Evolutionary conservation across 164 flowering plant genomes (phyloP), one percentile per base, ranked within the genome.

Genomic region (Macadamia tetraphylla): DNA sequence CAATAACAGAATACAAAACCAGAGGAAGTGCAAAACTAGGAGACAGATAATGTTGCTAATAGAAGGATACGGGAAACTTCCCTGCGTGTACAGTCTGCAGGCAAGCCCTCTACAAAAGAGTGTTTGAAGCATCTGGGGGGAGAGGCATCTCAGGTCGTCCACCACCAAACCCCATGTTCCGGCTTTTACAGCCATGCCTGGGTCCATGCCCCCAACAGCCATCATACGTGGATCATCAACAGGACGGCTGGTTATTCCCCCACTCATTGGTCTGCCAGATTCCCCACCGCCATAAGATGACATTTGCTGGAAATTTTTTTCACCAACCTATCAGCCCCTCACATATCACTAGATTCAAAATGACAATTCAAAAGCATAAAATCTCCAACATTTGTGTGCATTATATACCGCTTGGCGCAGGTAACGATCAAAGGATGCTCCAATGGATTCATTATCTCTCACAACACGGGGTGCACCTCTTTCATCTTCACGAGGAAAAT

Each of bases 11-110:
- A 52, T 13, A 40, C 18, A 49, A 60, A 61, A 51, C 11, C 18
- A 53, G 57, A 53, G 17, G 35, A 46, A 52, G 65, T 32, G 31
- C 11, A 43, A 7, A 35, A 42, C 1, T 1, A 51, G 23, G 17
- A 17, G 42, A 14, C 29, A 51, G 15, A 11, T 53, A 1, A 13
- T 5, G 18, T 17, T 53, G 17, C 5, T 17, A 23, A 40, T 23
- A 43, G 56, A 83, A 91, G 98, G 97, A 93, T 93, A 93, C 94
- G 98, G 71, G 98, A 71, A 9, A 88, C 97, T 80, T 94, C 98
- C 14, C 98, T 81, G 9, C 87, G 81, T 5, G 85, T 78, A 66
- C 94, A 88, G 71, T 88, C 80, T 46, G 86, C 58, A 66, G 98
- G 97, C 71, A 94, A 81, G 29, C 97, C 98, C 81, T 94, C 98